Conservation (phyloP, 176 grass and related monocot species). For the Elaeis guineensis region DNA sequence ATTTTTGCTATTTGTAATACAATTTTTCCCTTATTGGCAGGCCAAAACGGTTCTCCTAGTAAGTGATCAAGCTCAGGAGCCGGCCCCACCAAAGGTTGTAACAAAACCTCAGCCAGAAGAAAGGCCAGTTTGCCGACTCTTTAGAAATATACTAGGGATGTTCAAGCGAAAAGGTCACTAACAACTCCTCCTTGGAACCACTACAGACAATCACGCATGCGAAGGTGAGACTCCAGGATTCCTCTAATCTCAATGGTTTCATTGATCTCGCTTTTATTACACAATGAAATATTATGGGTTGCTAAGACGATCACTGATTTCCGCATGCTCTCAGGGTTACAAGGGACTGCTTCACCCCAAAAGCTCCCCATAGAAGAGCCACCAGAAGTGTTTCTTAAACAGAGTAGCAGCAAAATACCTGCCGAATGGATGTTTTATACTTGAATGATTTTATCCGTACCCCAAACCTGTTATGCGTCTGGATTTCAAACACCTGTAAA, state of each 20-base stretch:
- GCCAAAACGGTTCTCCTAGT: constrained; percentile 32
- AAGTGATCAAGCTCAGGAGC: constrained; percentile 17
- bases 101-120: constrained; percentile 24
- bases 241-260: too few species aligned
- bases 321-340: constrained; percentile 37
- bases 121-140: constrained; percentile 51
- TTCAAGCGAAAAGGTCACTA: constrained; percentile 25
- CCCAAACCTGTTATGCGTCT: too few species aligned
- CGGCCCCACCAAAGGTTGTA: not conserved
- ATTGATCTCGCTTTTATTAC: too few species aligned
- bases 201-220: constrained; percentile 47
- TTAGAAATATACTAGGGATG: constrained; percentile 50
- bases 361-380: constrained; percentile 1
- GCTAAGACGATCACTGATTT: not conserved
- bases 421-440: too few species aligned
- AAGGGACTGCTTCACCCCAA: constrained; percentile 25
- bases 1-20: too few species aligned
- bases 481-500: too few species aligned
- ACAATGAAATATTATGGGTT: not conserved
- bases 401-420: not conserved
- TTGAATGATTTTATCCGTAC: too few species aligned
- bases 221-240: constrained; percentile 34
- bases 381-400: constrained; percentile 8
- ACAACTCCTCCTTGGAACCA: constrained; percentile 31
- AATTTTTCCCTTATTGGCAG: constrained; percentile 11